A percentile compares a stretch with the other conserved stretches of the same genome.
Conservation (phyloP, 202 grass and related monocot genomes). For the Carex arenaria region DNA sequence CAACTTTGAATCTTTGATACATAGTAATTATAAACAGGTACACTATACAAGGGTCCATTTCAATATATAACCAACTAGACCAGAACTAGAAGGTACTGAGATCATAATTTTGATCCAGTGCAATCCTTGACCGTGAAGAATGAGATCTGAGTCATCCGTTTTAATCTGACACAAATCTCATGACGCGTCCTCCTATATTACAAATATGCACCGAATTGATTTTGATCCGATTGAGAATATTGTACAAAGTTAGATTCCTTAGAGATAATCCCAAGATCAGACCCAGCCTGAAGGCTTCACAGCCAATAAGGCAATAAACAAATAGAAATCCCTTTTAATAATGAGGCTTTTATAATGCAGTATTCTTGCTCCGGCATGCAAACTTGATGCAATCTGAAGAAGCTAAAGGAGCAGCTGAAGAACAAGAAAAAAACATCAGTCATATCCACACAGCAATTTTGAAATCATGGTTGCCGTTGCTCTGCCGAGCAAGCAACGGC, state of each 20-base stretch:
- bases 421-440: slow-evolving; percentile 7
- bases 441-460: slow-evolving; percentile 42
- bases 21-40: no score
- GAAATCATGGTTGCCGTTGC: slow-evolving; percentile 67
- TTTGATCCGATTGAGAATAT: no score
- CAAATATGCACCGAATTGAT: no score
- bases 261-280: no score
- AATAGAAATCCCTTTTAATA: not conserved
- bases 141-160: no score
- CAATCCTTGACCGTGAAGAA: no score
- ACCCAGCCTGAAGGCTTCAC: not conserved
- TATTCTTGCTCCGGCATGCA: slow-evolving; percentile 66
- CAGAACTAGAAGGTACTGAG: not conserved
- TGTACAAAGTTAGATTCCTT: no score
- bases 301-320: not conserved
- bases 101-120: not conserved
- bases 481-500: slow-evolving; percentile 64
- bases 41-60: not conserved
- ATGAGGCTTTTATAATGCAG: slow-evolving; percentile 28
- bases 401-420: not conserved
- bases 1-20: no score
- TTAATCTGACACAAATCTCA: no score
- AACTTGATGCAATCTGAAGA: slow-evolving; percentile 51
- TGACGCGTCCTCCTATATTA: no score
- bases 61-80: not conserved